Evolutionary conservation across 2,329 filamentous ascomycete species (phyloP).

Genomic region (Aspergillus ochraceoroseus): DNA sequence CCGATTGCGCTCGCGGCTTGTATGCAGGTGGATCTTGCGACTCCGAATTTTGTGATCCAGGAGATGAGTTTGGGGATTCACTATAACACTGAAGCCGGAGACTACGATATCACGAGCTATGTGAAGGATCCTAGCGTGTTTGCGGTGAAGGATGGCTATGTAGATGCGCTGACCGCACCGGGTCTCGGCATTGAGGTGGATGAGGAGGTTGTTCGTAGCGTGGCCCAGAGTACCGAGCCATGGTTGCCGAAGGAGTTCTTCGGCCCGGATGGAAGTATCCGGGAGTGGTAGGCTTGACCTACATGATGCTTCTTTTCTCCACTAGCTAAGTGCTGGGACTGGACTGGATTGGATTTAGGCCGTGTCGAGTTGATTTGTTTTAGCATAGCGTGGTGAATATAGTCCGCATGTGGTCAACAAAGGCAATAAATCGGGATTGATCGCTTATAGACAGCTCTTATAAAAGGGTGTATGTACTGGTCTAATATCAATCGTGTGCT

Average conservation of each 20-base stretch:
- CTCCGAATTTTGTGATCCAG: conserved; percentile 65
- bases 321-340: too few relatives aligned
- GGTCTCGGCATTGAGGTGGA: conserved; percentile 68
- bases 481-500: too few relatives aligned
- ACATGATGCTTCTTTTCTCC: conserved; percentile 48
- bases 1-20: conserved; percentile 68
- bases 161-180: conserved; percentile 55
- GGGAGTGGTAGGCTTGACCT: conserved; percentile 57
- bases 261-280: conserved; percentile 60
- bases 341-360: too few relatives aligned
- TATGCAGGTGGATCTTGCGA: conserved; percentile 60
- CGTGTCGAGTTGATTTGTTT: too few relatives aligned
- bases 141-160: conserved; percentile 61
- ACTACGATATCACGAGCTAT: conserved; percentile 63
- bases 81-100: conserved; percentile 61
- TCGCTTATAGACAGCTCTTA: too few relatives aligned
- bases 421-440: too few relatives aligned
- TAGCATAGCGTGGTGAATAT: too few relatives aligned
- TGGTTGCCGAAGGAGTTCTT: conserved; percentile 65
- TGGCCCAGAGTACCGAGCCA: conserved; percentile 55
- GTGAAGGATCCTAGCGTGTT: conserved; percentile 61
- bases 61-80: conserved; percentile 78
- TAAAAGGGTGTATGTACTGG: too few relatives aligned
- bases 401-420: too few relatives aligned
- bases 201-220: conserved; percentile 60